phyloP scores from a whole-genome alignment of 2,329 filamentous ascomycete species.

The Stagonosporopsis vannaccii region DNA sequence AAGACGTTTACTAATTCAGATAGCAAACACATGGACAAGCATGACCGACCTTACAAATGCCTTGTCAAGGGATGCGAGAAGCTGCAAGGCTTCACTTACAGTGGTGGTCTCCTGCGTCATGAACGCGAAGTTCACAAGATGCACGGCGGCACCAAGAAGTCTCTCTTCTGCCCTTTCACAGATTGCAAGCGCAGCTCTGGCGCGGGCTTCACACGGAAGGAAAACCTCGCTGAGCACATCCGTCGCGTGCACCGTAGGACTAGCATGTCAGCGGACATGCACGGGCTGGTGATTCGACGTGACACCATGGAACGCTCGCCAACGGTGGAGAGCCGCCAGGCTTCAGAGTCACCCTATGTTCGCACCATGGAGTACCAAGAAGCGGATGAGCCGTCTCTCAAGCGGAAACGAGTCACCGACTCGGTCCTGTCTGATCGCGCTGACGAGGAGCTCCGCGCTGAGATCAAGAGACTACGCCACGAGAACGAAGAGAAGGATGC shows the following conservation, averaged over 20 bases:
- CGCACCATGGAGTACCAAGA: slow-evolving; percentile 33
- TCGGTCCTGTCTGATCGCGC: slow-evolving; percentile 31
- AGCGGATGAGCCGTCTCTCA: slow-evolving; percentile 37
- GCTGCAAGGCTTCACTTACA: slow-evolving; percentile 92
- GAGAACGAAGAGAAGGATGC: slow-evolving; percentile 53
- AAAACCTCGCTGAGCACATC: slow-evolving; percentile 93
- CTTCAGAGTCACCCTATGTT: slow-evolving; percentile 36
- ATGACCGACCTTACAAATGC: slow-evolving; percentile 92
- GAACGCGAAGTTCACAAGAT: slow-evolving; percentile 93
- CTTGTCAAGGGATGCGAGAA: slow-evolving; percentile 84
- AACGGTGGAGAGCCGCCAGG: slow-evolving; percentile 30
- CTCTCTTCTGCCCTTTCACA: slow-evolving; percentile 81
- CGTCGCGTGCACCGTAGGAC: slow-evolving; percentile 76
- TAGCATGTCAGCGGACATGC: slow-evolving; percentile 47
- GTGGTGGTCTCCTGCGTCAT: slow-evolving; percentile 85
- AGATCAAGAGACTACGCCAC: slow-evolving; percentile 51
- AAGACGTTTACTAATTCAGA: background rate
- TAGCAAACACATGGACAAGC: slow-evolving; percentile 98
- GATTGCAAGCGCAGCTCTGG: slow-evolving; percentile 91
- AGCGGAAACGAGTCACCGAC: slow-evolving; percentile 45
- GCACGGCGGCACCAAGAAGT: slow-evolving; percentile 86
- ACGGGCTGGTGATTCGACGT: slow-evolving; percentile 41
- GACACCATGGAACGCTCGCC: slow-evolving; percentile 30
- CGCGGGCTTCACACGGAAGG: slow-evolving; percentile 89
- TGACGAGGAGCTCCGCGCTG: slow-evolving; percentile 46